These are phyloP conservation scores for Coleophoma eucalyptorum DNA, from an alignment of 2,329 filamentous ascomycete genomes.

Conservation along the genomic window DNA sequence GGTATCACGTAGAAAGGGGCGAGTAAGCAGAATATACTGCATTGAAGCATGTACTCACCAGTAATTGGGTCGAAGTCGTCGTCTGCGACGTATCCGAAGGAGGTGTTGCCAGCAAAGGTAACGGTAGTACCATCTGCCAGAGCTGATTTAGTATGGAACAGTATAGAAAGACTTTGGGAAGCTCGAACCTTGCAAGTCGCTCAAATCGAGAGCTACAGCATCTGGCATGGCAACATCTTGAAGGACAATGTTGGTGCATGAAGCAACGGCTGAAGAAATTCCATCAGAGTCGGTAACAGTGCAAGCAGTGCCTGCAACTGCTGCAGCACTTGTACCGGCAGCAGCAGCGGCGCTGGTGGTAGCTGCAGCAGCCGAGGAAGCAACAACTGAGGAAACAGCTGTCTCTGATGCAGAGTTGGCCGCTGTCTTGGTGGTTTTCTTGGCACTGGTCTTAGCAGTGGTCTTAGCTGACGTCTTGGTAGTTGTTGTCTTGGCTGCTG, in stretches of 20 bases:
- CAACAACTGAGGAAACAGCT: background rate
- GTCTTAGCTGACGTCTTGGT: background rate
- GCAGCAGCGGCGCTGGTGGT: background rate
- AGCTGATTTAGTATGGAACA: too few relatives aligned
- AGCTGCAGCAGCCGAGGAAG: background rate
- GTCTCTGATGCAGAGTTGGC: background rate
- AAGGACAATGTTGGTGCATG: slow-evolving; percentile 48
- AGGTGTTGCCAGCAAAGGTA: slow-evolving; percentile 31
- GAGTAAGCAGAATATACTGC: too few relatives aligned
- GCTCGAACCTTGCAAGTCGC: slow-evolving; percentile 32
- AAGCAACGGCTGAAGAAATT: slow-evolving; percentile 37
- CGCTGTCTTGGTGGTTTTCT: background rate
- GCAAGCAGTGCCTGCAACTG: slow-evolving; percentile 32
- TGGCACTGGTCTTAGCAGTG: background rate
- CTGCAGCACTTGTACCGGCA: background rate
- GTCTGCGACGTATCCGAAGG: slow-evolving; percentile 10
- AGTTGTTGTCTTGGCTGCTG: background rate
- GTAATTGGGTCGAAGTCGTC: slow-evolving; percentile 18
- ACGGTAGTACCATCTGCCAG: slow-evolving; percentile 40
- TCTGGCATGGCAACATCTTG: slow-evolving; percentile 52
- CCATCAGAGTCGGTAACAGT: slow-evolving; percentile 47
- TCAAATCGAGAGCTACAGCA: slow-evolving; percentile 53
- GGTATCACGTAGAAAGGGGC: too few relatives aligned
- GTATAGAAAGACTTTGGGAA: too few relatives aligned
- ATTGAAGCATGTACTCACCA: too few relatives aligned